Conservation (phyloP, 2,329 filamentous ascomycete genomes). For the Chaetomiaceae sp. region DNA sequence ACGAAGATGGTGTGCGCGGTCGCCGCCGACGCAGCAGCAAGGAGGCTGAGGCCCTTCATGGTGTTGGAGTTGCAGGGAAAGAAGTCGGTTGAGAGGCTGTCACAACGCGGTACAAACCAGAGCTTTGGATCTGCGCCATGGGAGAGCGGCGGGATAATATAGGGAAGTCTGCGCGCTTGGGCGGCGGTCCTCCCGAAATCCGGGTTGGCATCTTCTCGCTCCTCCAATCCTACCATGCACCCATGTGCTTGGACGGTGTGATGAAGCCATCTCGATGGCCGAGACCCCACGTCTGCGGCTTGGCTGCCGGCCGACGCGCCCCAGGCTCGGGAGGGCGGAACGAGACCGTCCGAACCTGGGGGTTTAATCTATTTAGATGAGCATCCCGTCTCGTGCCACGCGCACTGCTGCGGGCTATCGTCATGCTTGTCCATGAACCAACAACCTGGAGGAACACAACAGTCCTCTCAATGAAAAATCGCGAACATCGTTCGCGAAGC, state of each 20-base stretch:
- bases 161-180: not conserved
- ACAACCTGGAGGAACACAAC: not conserved
- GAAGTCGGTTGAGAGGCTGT: not conserved
- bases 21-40: conserved; percentile 29
- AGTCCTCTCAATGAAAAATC: too few species aligned
- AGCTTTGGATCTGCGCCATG: not conserved
- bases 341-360: conserved; percentile 13
- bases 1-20: conserved; percentile 46
- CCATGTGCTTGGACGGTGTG: conserved; percentile 6
- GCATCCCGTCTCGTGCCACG: not conserved
- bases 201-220: not conserved
- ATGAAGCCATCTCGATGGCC: conserved; percentile 9
- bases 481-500: too few species aligned
- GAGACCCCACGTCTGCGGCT: conserved; percentile 2
- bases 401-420: not conserved
- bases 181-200: not conserved
- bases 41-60: conserved; percentile 29
- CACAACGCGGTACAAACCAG: not conserved
- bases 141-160: not conserved
- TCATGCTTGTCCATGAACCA: not conserved
- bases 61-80: not conserved
- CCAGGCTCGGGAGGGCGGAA: conserved; percentile 16
- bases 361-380: conserved; percentile 16
- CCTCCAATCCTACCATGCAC: not conserved
- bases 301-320: conserved; percentile 2